Conservation (phyloP, 805 yeast species). For the Saturnispora silvae region DNA sequence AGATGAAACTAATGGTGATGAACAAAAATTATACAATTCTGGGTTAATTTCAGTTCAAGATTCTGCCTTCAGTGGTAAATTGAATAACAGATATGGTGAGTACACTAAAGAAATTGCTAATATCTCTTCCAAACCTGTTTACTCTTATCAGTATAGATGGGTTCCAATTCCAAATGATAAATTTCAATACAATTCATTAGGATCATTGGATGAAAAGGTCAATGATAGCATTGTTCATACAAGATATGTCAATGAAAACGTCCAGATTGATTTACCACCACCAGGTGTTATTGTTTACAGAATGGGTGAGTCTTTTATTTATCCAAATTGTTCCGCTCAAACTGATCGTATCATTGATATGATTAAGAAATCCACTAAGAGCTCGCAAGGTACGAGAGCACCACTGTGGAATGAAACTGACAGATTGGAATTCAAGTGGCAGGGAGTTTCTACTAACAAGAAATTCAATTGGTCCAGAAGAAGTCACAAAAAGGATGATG, state of each 20-base stretch:
- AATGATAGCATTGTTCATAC: conserved; percentile 24
- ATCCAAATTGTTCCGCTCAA: conserved; percentile 71
- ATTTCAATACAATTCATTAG: conserved; percentile 1
- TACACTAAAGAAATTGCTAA: too few species aligned
- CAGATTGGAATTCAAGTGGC: conserved; percentile 28
- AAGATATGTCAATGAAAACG: conserved; percentile 37
- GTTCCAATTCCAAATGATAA: conserved; percentile 42
- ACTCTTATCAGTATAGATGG: conserved; percentile 37
- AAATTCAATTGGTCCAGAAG: conserved; percentile 2
- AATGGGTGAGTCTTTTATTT: conserved; percentile 70
- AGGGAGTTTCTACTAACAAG: conserved; percentile 1
- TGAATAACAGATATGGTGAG: conserved; percentile 3
- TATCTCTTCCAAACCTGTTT: conserved; percentile 1
- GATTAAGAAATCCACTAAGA: conserved; percentile 48
- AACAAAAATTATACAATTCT: conserved; percentile 9
- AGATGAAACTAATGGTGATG: background rate
- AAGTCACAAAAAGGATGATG: background rate
- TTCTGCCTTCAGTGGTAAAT: conserved; percentile 6
- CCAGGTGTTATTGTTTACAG: conserved; percentile 84
- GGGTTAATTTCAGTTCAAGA: conserved; percentile 9
- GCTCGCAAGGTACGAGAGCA: conserved; percentile 39
- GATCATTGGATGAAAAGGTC: conserved; percentile 5
- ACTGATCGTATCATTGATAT: conserved; percentile 59
- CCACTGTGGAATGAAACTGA: conserved; percentile 92
- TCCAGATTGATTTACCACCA: conserved; percentile 67